Evolutionary conservation across 768 basidiomycete genomes (phyloP).

Genomic region (Amanita brunnescens): DNA sequence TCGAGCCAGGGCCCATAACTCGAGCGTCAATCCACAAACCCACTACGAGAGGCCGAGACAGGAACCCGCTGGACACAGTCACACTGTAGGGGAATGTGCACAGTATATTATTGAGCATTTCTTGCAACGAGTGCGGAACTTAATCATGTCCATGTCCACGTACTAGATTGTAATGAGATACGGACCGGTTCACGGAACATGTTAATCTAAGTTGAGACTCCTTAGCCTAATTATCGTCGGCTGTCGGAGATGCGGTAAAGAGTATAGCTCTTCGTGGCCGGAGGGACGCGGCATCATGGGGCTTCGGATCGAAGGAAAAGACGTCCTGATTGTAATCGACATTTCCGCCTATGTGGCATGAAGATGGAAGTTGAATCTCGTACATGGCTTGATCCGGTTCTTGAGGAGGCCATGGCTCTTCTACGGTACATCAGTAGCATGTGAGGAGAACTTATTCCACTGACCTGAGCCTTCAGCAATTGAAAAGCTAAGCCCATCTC

Average conservation of each 20-base stretch:
- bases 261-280: slow-evolving; percentile 1
- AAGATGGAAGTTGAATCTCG: no score
- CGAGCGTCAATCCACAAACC: no score
- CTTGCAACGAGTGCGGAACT: no score
- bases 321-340: neutral
- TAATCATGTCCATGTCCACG: no score
- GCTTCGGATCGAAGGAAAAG: neutral
- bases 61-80: no score
- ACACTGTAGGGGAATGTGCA: no score
- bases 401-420: slow-evolving; percentile 5
- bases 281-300: neutral
- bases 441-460: slow-evolving; percentile 40
- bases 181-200: no score
- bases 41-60: no score
- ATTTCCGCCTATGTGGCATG: neutral
- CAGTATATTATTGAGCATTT: no score
- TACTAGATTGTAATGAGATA: no score
- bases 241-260: neutral
- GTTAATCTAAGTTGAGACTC: no score
- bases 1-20: neutral
- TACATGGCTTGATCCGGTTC: neutral
- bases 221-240: no score
- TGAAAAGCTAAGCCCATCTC: slow-evolving; percentile 71
- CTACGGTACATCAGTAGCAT: neutral
- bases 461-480: slow-evolving; percentile 66